These are phyloP conservation scores for Colletotrichum liriopes DNA, from an alignment of 2,329 filamentous ascomycete species.

Conservation along the genomic window DNA sequence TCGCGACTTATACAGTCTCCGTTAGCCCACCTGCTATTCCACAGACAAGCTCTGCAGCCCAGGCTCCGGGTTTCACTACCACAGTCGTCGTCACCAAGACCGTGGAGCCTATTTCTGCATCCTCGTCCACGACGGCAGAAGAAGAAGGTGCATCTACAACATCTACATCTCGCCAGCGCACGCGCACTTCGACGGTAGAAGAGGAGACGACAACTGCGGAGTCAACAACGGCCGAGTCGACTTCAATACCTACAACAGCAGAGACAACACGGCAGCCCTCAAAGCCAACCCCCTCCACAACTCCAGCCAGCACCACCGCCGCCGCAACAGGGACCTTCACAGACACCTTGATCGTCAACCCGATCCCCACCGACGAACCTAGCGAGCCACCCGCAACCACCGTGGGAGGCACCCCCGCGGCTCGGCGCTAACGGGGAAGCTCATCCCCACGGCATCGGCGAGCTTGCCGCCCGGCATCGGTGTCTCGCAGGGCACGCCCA, in stretches of 20 bases:
- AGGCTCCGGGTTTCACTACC: constrained; percentile 17
- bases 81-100: constrained; percentile 39
- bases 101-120: constrained; percentile 3
- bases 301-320: background rate
- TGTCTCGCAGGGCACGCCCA: background rate
- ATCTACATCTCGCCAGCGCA: constrained; percentile 19
- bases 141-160: constrained; percentile 33
- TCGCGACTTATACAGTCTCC: constrained; percentile 36
- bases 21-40: constrained; percentile 26
- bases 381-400: background rate
- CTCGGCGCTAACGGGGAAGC: background rate
- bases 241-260: background rate
- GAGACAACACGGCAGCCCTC: background rate
- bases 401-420: background rate
- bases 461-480: background rate
- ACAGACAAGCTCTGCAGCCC: background rate
- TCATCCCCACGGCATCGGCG: background rate
- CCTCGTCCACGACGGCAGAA: constrained; percentile 16
- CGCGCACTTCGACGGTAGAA: constrained; percentile 15
- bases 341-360: constrained; percentile 35
- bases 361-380: constrained; percentile 27
- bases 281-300: background rate
- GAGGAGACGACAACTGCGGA: background rate
- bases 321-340: constrained; percentile 23
- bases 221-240: background rate